Base-by-base conservation (phyloP, 202 grass and related monocot species). In the Miscanthus sacchariflorus region DNA sequence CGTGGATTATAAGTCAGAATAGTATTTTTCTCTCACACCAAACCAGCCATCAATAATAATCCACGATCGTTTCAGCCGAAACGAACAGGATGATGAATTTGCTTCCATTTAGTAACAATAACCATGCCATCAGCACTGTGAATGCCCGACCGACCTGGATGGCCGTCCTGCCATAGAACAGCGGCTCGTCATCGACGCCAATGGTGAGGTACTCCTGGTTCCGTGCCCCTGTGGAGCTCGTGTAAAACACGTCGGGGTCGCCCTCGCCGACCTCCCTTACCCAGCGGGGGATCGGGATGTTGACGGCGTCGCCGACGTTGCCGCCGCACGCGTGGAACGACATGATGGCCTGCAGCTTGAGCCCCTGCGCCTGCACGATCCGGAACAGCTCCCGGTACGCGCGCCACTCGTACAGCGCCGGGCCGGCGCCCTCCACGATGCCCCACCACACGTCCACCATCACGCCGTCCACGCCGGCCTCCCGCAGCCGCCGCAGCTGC, bases 391-490 rank as follows among this genome's bases (percentile, higher is more conserved):
- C 82, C 85, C 87, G 81, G 88, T 98, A 98, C 38, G 92, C 92
- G 36, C 82, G 78, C 93, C 93, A 98, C 36, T 96, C 85, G 58
- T 98, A 98, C 27, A 18, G 21, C 45, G 4, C 78, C 8, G 87
- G 85, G 19, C 75, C 87, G 33, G 83, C 77, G 27, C 43, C 80
- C 83, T 93, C 96, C 24, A 93, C 90, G 76, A 94, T 82, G 19
- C 96, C 93, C 96, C 92, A 96, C 93, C 93, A 94, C 38, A 96
- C 87, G 18, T 98, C 96, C 70, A 90, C 87, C 93, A 98, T 98
- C 10, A 98, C 83, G 24, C 92, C 93, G 79, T 98, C 93, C 0
- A 96, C 87, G 9, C 88, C 77, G 1, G 93, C 93, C 0, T 28
- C 81, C 3, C 76, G 68, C 59, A 98, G 90, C 36, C 78, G 74